Base-by-base conservation (phyloP, 345 rosid genomes). In the Euphorbia tirucalli region DNA sequence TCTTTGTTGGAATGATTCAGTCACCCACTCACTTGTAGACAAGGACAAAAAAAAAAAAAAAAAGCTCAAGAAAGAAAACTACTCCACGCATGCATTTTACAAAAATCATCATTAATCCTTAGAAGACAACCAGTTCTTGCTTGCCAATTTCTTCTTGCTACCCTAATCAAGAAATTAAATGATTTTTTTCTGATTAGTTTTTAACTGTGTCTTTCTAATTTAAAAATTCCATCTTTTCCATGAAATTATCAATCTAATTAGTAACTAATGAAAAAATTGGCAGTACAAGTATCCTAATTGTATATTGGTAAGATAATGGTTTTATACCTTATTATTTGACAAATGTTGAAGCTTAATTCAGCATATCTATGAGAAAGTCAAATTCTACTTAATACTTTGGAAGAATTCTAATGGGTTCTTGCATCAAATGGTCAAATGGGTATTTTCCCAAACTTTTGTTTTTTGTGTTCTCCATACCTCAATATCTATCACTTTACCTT, bases 401-500 rank as follows among this genome's bases (percentile, higher is more conserved):
- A 75, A 30, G 16, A 77, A 28, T 50, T 69, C 70, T 43, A 11
- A 65, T 62, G 69, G 54, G 57, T 70, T 74, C 35, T 72, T 25
- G 22, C 60, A 52, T 32, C 74, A 48, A n/a, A n/a, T n/a, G n/a
- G n/a, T n/a, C n/a, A n/a, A 66, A 82, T 79, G 82, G 87, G 78
- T 37, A 60, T 44, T 37, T 48, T 59, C 41, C 61, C 27, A 16
- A 65, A 27, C 60, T 61, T 48, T n/a, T 35, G 3, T 16, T 8
- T 44, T 8, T 61, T 72, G 61, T 61, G 46, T 69, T 78, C 68
- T 61, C 43, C 63, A 66, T 71, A 71, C 73, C 49, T 52, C 73
- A 72, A 62, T 73, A 18, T 74, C 79, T 80, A 74, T 81, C 77
- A 77, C 82, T 66, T 32, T 67, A 74, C 72, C 90, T 75, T 81